A percentile compares a stretch with the other conserved stretches of the same genome.
These are phyloP conservation scores for Pyrenopolyporus hunteri DNA, from an alignment of 495 filamentous ascomycete genomes.

Conservation along the genomic window DNA sequence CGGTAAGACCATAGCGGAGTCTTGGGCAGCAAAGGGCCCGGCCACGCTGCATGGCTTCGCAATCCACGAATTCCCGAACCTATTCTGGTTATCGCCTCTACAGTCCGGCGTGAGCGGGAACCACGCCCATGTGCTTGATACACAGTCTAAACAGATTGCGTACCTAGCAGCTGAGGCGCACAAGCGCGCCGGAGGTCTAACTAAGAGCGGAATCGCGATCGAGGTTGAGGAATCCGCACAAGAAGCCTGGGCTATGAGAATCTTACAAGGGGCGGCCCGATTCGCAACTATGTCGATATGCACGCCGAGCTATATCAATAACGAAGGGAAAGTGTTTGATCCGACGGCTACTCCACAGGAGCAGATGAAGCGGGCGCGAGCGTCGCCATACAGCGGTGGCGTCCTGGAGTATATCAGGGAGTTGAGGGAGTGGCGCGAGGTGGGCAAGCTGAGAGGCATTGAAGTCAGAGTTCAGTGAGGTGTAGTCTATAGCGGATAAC, in stretches of 20 bases:
- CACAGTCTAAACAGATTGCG: constrained; percentile 47
- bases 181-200: constrained; percentile 31
- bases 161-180: constrained; percentile 56
- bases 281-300: constrained; percentile 53
- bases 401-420: constrained; percentile 47
- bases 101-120: constrained; percentile 53
- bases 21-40: constrained; percentile 45
- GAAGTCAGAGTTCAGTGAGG: constrained; percentile 16
- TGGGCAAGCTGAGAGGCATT: constrained; percentile 36
- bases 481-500: no score
- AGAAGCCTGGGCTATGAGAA: constrained; percentile 54
- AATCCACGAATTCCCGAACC: constrained; percentile 57
- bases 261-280: constrained; percentile 47
- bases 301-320: constrained; percentile 64
- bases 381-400: constrained; percentile 34
- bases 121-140: constrained; percentile 50
- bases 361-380: constrained; percentile 41
- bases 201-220: constrained; percentile 38
- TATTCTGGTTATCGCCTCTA: constrained; percentile 52
- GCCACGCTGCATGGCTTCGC: constrained; percentile 57
- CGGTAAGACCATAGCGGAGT: constrained; percentile 51
- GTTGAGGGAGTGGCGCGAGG: constrained; percentile 47
- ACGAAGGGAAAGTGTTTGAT: constrained; percentile 47
- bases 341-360: constrained; percentile 33
- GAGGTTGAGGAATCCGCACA: constrained; percentile 52